phyloP scores from a whole-genome alignment of 805 yeast genomes.

The Candida manassasensis region DNA sequence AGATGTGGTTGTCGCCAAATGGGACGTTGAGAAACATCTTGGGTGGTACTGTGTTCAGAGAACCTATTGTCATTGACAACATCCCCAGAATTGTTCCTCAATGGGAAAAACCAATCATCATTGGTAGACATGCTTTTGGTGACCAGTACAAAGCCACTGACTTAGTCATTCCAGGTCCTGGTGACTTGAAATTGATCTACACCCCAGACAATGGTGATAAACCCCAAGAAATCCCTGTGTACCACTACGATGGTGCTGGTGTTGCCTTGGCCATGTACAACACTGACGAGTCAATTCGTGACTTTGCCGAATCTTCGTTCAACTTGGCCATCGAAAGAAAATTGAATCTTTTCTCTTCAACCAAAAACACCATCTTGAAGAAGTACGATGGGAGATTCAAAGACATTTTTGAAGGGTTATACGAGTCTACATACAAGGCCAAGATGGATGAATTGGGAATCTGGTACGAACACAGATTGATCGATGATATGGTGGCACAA shows the following conservation, averaged over 20 bases:
- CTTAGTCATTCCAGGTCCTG: conserved; percentile 71
- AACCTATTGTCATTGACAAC: conserved; percentile 85
- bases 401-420: conserved; percentile 83
- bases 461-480: conserved; percentile 95
- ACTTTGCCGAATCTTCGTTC: conserved; percentile 92
- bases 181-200: conserved; percentile 72
- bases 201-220: conserved; percentile 64
- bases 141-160: conserved; percentile 96
- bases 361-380: conserved; percentile 93
- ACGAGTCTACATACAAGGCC: conserved; percentile 61
- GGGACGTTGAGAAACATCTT: conserved; percentile 94
- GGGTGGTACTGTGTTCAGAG: conserved; percentile 96
- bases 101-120: conserved; percentile 94
- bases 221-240: conserved; percentile 55
- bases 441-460: conserved; percentile 76
- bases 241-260: conserved; percentile 64
- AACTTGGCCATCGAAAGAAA: conserved; percentile 76
- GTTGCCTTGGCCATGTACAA: conserved; percentile 94
- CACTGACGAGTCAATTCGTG: conserved; percentile 84
- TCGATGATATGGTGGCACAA: conserved; percentile 99
- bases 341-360: conserved; percentile 78
- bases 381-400: conserved; percentile 93
- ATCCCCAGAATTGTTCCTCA: conserved; percentile 86
- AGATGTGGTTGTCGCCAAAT: conserved; percentile 97
- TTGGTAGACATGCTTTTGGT: conserved; percentile 97